Conservation (phyloP, 306 rosid genomes). For the Hippophae rhamnoides region DNA sequence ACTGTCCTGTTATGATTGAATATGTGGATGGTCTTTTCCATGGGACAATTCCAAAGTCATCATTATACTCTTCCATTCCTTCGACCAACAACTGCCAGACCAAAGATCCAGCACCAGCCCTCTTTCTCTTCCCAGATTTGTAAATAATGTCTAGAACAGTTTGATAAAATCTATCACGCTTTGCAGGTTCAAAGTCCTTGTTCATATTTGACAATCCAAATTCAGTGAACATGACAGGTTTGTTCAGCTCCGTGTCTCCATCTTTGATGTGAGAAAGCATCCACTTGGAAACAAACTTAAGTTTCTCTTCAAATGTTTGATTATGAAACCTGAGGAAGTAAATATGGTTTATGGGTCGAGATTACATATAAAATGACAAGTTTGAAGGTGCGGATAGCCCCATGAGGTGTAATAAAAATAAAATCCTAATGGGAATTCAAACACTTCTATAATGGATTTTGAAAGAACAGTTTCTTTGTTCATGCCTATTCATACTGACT, state of each 20-base stretch:
- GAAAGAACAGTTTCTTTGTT: not conserved
- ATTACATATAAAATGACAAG: too few relatives aligned
- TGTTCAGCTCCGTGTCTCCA: slow-evolving; percentile 13
- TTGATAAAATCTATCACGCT: not conserved
- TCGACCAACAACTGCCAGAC: slow-evolving; percentile 17
- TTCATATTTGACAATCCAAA: slow-evolving; percentile 5
- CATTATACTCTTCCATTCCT: slow-evolving; percentile 19
- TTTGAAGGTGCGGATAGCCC: too few relatives aligned
- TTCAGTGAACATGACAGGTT: slow-evolving; percentile 16
- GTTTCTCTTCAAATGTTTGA: slow-evolving; percentile 4
- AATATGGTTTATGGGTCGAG: too few relatives aligned
- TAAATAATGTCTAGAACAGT: slow-evolving; percentile 7
- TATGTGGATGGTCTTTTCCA: slow-evolving; percentile 10
- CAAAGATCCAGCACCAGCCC: slow-evolving; percentile 17
- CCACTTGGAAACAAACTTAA: slow-evolving; percentile 13
- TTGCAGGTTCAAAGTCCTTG: slow-evolving; percentile 1
- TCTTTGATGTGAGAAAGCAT: slow-evolving; percentile 14
- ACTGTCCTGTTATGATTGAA: slow-evolving; percentile 9
- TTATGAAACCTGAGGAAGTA: slow-evolving; percentile 4
- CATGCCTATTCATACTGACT: too few relatives aligned
- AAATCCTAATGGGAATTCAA: too few relatives aligned
- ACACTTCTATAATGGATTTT: not conserved
- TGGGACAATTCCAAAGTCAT: slow-evolving; percentile 12
- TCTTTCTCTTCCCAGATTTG: slow-evolving; percentile 11
- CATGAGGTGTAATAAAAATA: too few relatives aligned